A percentile compares a stretch with the other conserved stretches of the same genome.
Evolutionary conservation across 495 filamentous ascomycete genomes (phyloP).

Genomic region (Penicillium parvum): DNA sequence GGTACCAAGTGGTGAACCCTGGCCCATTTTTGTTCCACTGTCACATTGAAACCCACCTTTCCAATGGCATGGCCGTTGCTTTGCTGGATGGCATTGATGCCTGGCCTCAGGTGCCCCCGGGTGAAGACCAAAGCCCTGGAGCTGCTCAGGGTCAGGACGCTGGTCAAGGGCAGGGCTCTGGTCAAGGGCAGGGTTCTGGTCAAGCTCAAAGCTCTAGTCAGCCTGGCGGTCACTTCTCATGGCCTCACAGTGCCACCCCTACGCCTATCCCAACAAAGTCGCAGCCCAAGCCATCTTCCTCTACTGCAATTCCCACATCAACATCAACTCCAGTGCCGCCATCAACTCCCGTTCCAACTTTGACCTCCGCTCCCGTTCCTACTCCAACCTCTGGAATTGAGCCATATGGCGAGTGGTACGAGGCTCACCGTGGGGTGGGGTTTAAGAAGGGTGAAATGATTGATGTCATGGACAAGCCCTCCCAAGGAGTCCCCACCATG

Average conservation of each 20-base stretch:
- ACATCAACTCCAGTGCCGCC: background rate
- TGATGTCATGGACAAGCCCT: background rate
- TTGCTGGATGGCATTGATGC: constrained; percentile 48
- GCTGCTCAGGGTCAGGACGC: background rate
- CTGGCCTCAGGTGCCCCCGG: constrained; percentile 35
- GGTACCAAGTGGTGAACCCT: constrained; percentile 49
- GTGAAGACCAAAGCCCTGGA: constrained; percentile 17
- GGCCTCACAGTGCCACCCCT: background rate
- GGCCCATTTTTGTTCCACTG: constrained; percentile 51
- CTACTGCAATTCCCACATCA: background rate
- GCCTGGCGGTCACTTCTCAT: no score
- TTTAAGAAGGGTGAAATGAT: background rate
- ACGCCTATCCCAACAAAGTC: no score
- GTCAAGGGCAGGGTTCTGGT: no score
- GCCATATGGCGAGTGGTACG: background rate
- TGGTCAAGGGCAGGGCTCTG: no score
- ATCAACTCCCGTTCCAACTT: background rate
- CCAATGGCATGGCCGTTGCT: constrained; percentile 47
- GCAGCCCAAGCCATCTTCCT: background rate
- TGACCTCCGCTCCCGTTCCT: no score
- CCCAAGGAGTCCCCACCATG: no score
- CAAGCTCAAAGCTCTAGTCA: no score
- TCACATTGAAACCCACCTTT: constrained; percentile 48
- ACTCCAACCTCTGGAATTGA: background rate
- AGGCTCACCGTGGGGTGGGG: background rate